Percentiles rank a stretch among this genome's conserved stretches.
phyloP scores from a whole-genome alignment of 2,329 filamentous ascomycete genomes.

The Fusarium tricinctum region DNA sequence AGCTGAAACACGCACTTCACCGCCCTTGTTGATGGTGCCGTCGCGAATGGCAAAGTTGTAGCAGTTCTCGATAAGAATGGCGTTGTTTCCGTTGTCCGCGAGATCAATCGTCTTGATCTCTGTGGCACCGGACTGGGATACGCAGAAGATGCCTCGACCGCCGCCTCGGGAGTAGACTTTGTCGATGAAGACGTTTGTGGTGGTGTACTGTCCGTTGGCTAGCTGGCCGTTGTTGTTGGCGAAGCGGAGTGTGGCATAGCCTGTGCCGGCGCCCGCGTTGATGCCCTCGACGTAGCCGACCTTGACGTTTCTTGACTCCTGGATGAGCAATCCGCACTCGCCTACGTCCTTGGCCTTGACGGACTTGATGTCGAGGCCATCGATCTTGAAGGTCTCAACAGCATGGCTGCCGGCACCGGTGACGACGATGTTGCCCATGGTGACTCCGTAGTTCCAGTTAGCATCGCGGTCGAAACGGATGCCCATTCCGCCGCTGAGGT shows the following conservation, averaged over 20 bases:
- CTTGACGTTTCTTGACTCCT: conserved; percentile 65
- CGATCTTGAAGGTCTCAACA: conserved; percentile 72
- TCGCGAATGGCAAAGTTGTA: conserved; percentile 66
- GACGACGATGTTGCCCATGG: conserved; percentile 66
- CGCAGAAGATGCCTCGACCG: conserved; percentile 70
- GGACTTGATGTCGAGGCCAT: conserved; percentile 64
- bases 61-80: conserved; percentile 71
- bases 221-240: conserved; percentile 69
- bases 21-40: conserved; percentile 67
- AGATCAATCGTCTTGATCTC: conserved; percentile 65
- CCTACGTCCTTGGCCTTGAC: conserved; percentile 68
- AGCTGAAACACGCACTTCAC: conserved; percentile 67
- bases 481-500: conserved; percentile 66
- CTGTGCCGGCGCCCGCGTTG: conserved; percentile 66
- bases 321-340: conserved; percentile 69
- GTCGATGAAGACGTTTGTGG: conserved; percentile 66
- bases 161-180: conserved; percentile 68
- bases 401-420: conserved; percentile 68
- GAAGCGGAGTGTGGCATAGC: conserved; percentile 70
- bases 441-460: conserved; percentile 66
- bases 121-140: conserved; percentile 68
- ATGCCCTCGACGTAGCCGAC: conserved; percentile 69
- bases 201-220: conserved; percentile 62
- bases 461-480: conserved; percentile 71
- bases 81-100: conserved; percentile 67